Base-by-base conservation (phyloP, 805 yeast genomes). In the Ogataea trehalophila region DNA sequence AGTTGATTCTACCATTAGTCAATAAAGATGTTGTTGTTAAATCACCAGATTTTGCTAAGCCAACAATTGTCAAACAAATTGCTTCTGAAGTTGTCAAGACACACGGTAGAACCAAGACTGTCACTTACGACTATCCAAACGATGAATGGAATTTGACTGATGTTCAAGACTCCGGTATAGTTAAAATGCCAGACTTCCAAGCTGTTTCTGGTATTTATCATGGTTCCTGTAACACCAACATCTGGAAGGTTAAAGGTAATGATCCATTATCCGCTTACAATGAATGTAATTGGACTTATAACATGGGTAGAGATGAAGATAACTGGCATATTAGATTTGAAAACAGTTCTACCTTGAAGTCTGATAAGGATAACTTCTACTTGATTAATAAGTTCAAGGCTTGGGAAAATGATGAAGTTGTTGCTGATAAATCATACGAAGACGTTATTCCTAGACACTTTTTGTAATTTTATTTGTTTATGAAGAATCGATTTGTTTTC, bases 261-360 rank as follows among this genome's bases (percentile, higher is more conserved):
- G 70, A 72, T 51, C 77, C 77, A 13, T 51, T 71, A 15, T 63
- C 69, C 31, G 76, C 76, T 2, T 51, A 46, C 37, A 69, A 67
- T 49, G 62, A 68, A 50, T 68, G 73, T 52, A 57, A 51, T 15
- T 73, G 74, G 75, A 67, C 67, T 9, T 63, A 70, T 50, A 64
- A 58, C n/a, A 62, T 71, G 62, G 75, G 75, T 8, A 67, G 76
- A 54, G 68, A 62, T 4, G 62, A 60, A 39, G 73, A 63, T 41
- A 56, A 62, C 45, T 73, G 76, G 77, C 58, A 63, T 16, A 65
- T 66, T 42, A 69, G 61, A 42, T 39, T 72, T 34, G 67, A 62
- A 40, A 59, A 69, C 17, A 51, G 49, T 20, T 63, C 74, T 5
- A 49, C 52, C 1, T 49, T 73, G 60, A 60, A 52, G 15, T 49